Evolutionary conservation across 768 basidiomycete genomes (phyloP).

Genomic region (Podaxis sp.): DNA sequence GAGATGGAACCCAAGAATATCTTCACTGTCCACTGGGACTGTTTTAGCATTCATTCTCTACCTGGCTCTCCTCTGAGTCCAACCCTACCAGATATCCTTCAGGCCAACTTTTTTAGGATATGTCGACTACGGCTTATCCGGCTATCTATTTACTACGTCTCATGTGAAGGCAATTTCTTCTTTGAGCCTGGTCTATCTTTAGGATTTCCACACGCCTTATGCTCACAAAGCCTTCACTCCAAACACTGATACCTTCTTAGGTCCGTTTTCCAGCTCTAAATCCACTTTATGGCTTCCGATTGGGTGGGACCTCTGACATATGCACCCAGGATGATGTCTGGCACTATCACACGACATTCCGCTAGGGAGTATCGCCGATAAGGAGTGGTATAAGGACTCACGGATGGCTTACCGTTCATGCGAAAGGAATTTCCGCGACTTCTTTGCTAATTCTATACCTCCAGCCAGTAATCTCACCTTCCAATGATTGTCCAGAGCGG

Average conservation of each 20-base stretch:
- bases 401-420: not conserved
- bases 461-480: not conserved
- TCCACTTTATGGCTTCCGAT: slow-evolving; percentile 1
- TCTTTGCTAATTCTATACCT: too few species aligned
- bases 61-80: too few species aligned
- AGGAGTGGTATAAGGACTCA: not conserved
- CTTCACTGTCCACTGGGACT: too few species aligned
- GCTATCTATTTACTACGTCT: not conserved
- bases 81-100: too few species aligned
- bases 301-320: not conserved
- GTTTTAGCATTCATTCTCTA: too few species aligned
- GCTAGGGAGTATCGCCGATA: not conserved
- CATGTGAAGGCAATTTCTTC: not conserved
- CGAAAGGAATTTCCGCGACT: not conserved
- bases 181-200: not conserved
- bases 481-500: not conserved
- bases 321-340: not conserved
- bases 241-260: slow-evolving; percentile 3
- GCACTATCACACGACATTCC: not conserved
- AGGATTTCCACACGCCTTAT: slow-evolving; percentile 14
- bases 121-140: not conserved
- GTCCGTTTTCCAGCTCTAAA: slow-evolving; percentile 5
- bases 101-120: too few species aligned
- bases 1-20: too few species aligned
- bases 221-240: not conserved